Evolutionary conservation across 1,284 basidiomycete genomes (phyloP), one percentile per base, ranked within the genome.

Genomic region (Laetiporus sulphureus): DNA sequence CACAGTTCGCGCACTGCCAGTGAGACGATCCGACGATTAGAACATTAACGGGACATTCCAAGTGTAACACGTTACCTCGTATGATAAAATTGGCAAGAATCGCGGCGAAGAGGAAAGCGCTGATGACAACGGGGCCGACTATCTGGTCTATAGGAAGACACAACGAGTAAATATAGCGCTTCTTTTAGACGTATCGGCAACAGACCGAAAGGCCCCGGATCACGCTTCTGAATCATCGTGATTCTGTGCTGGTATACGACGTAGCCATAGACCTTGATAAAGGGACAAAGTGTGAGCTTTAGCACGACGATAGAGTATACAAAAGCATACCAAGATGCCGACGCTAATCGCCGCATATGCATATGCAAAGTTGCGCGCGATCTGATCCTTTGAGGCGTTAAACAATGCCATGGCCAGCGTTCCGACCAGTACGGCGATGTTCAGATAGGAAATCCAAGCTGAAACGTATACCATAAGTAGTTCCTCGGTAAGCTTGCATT

Each of bases 381-480:
- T 63, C 1, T 71, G 55, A 55, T 95, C 90, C 46, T 74, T 73
- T 10, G 90, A 88, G 0, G 86, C 79, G 56, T 95, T 94, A 73
- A 88, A 93, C 2, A 99, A 72, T 0, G 91, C 93, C 15, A 95
- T 69, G 0, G 93, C 74, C 31, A 99, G 79, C 0, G 91, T 84
- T 4, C 86, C 91, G 43, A 97, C 72, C 16, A 98, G 72, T 32
- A 98, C 69, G 3, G 89, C 79, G 40, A 90, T 83, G 52, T 89
- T 91, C 38, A 96, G 67, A 79, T 94, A 97, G 0, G 93, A 78
- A 38, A 96, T 77, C 89, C 90, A 96, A 2, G 93, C 87, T 90
- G 40, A 5, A 32, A 41, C 35, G 32, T 33, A 39, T 36, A 52
- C 34, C 50, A 27, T 29, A 36, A 39, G 13, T 32, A 16, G 5